phyloP scores from a whole-genome alignment of 345 rosid species.

The Citrus australasica region DNA sequence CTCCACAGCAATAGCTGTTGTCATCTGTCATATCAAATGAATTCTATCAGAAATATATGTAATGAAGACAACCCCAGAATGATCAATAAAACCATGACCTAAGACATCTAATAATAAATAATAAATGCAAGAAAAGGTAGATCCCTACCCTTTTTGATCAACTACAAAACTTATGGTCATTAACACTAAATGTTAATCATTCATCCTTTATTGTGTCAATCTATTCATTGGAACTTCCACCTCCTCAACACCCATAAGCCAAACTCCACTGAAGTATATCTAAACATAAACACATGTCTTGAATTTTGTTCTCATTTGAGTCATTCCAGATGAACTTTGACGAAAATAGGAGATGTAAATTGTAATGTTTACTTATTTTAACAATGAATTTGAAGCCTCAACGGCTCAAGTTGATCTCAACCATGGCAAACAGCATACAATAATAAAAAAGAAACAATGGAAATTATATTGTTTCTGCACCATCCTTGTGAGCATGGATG shows the following conservation, averaged over 20 bases:
- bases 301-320: neutral
- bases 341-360: neutral
- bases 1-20: constrained; percentile 90
- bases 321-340: neutral
- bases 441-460: neutral
- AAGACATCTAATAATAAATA: neutral
- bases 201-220: neutral
- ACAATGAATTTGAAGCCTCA: neutral
- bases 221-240: neutral
- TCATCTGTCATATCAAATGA: constrained; percentile 56
- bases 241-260: neutral
- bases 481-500: neutral
- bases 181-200: neutral
- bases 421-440: neutral
- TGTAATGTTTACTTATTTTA: neutral
- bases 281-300: neutral
- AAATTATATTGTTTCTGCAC: neutral
- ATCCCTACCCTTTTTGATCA: neutral
- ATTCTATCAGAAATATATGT: constrained; percentile 5
- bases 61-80: neutral
- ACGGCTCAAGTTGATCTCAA: neutral
- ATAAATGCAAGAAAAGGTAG: neutral
- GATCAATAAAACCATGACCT: neutral
- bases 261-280: neutral
- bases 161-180: neutral